phyloP scores from a whole-genome alignment of 306 rosid genomes.

The Acacia crassicarpa region DNA sequence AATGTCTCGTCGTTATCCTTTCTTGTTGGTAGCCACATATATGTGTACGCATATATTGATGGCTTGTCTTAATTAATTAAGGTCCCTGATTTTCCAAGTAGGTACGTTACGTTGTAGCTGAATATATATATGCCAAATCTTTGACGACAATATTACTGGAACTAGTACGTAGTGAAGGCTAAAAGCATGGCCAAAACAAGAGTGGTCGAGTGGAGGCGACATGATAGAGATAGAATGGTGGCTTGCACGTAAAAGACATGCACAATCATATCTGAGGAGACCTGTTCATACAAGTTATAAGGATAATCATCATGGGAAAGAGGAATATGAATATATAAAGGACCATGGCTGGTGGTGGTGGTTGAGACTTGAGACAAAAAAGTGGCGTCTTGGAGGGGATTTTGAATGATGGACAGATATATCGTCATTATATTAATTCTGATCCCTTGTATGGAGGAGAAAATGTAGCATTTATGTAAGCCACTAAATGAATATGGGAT shows the following conservation, averaged over 20 bases:
- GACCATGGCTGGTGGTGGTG: not conserved
- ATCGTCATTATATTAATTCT: no score
- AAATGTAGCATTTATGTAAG: not conserved
- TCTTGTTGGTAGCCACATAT: constrained; percentile 24
- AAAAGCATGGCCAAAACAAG: constrained; percentile 11
- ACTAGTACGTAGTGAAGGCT: not conserved
- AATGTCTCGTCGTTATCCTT: not conserved
- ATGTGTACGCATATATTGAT: not conserved
- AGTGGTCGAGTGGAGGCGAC: not conserved
- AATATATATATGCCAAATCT: not conserved
- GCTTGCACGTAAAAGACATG: not conserved
- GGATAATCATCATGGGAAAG: not conserved
- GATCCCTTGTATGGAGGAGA: not conserved
- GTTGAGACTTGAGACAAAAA: constrained; percentile 7
- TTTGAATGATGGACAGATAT: not conserved
- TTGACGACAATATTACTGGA: not conserved
- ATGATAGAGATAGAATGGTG: not conserved
- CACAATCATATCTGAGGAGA: not conserved
- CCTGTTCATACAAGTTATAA: not conserved
- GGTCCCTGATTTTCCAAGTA: no score
- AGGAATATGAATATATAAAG: not conserved
- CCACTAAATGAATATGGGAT: constrained; percentile 4
- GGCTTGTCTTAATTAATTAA: no score
- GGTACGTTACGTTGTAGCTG: not conserved
- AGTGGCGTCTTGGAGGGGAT: not conserved